These are phyloP conservation scores for Corymbia calophylla DNA, from an alignment of 441 rosid genomes.

Conservation along the genomic window DNA sequence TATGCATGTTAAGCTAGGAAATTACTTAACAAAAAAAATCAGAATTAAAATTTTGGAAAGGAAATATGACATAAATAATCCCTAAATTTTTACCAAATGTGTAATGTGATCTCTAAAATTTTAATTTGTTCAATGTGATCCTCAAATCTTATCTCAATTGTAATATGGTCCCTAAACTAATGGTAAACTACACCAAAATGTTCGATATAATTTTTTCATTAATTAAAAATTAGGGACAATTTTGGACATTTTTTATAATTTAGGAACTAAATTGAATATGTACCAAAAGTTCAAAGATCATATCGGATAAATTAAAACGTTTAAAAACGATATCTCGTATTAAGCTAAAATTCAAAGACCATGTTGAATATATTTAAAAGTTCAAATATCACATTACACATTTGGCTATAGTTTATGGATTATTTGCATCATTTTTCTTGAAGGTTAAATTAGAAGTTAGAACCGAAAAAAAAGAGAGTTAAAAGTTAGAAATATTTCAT, in stretches of 20 bases:
- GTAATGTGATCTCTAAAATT: fast-evolving
- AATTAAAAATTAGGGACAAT: too few species aligned
- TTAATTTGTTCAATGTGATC: not conserved
- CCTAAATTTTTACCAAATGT: not conserved
- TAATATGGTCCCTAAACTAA: too few species aligned
- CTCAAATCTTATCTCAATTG: fast-evolving
- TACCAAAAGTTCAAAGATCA: fast-evolving
- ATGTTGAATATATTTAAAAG: fast-evolving
- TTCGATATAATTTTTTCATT: too few species aligned
- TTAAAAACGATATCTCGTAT: fast-evolving
- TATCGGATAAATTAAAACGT: fast-evolving
- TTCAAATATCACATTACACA: fast-evolving
- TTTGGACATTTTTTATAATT: too few species aligned
- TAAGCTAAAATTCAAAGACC: fast-evolving
- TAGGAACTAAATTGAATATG: not conserved
- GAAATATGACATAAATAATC: fast-evolving
- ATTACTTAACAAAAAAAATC: not conserved
- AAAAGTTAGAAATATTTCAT: too few species aligned
- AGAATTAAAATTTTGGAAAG: too few species aligned
- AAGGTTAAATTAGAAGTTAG: too few species aligned
- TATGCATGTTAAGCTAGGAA: not conserved
- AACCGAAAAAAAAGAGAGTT: not conserved
- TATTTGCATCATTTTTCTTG: fast-evolving
- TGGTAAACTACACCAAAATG: too few species aligned
- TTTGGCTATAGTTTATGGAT: fast-evolving